These are phyloP conservation scores for Cutaneotrichosporon sp. DNA, from an alignment of 1,284 basidiomycete species.

Conservation along the genomic window DNA sequence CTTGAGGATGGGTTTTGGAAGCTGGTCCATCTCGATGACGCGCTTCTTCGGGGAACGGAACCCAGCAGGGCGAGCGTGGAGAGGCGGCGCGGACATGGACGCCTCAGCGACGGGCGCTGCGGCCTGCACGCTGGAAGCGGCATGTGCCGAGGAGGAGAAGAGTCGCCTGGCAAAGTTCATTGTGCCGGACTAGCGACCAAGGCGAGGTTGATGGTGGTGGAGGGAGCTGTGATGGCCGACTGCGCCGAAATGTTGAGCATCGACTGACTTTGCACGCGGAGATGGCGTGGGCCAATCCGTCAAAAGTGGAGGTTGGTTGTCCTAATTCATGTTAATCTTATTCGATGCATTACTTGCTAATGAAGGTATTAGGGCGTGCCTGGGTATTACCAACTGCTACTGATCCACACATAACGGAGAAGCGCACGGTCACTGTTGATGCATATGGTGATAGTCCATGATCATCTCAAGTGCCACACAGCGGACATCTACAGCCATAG, in stretches of 20 bases:
- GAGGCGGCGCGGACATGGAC: constrained; percentile 9
- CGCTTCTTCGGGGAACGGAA: too few relatives aligned
- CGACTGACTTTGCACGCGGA: background rate
- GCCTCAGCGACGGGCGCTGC: constrained; percentile 5
- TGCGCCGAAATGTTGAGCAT: background rate
- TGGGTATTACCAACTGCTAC: too few relatives aligned
- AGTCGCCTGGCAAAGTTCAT: constrained; percentile 25
- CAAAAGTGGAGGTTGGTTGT: background rate
- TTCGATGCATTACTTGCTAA: too few relatives aligned
- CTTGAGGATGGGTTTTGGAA: constrained; percentile 29
- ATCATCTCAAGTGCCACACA: too few relatives aligned
- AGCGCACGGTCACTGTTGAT: too few relatives aligned
- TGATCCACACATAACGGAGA: too few relatives aligned
- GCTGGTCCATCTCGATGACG: constrained; percentile 6
- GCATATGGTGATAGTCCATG: too few relatives aligned
- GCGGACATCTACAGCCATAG: too few relatives aligned
- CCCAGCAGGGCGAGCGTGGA: constrained; percentile 14
- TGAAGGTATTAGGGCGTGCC: too few relatives aligned
- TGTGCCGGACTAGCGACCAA: background rate
- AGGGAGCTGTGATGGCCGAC: background rate
- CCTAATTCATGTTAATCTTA: too few relatives aligned
- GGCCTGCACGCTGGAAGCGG: background rate
- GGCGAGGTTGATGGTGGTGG: constrained; percentile 9
- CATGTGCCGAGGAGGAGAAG: constrained; percentile 22
- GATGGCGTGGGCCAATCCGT: background rate